Percentiles rank a stretch among this genome's conserved stretches.
phyloP scores from a whole-genome alignment of 345 rosid genomes.

The Erysimum cheiranthoides region DNA sequence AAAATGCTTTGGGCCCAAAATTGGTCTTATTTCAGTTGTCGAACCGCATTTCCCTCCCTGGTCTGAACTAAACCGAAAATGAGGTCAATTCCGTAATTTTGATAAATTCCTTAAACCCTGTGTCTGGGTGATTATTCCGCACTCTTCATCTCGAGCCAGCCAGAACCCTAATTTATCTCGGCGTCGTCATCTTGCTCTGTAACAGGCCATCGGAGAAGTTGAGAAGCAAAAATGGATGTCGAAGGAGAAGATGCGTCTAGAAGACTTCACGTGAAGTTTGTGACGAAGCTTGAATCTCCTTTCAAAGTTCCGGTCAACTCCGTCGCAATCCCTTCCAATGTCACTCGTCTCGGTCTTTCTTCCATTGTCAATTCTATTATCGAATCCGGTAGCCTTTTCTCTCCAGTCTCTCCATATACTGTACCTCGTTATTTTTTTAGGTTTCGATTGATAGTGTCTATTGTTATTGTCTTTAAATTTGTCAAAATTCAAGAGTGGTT shows the following conservation, averaged over 20 bases:
- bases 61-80: not conserved
- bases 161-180: conserved; percentile 41
- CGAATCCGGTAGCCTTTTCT: conserved; percentile 48
- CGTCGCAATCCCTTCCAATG: conserved; percentile 77
- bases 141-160: not conserved
- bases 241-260: conserved; percentile 55
- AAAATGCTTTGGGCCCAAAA: conserved; percentile 4
- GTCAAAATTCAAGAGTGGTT: not conserved
- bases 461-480: not conserved
- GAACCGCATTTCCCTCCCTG: not conserved
- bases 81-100: conserved; percentile 15
- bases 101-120: conserved; percentile 30
- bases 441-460: not conserved
- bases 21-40: not conserved
- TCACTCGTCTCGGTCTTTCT: conserved; percentile 91
- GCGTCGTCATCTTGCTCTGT: conserved; percentile 23
- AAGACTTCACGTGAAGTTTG: conserved; percentile 79
- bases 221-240: conserved; percentile 43
- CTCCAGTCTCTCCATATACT: not conserved
- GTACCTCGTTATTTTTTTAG: not conserved
- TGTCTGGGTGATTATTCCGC: not conserved
- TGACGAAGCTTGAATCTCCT: conserved; percentile 75
- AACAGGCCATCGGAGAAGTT: conserved; percentile 9
- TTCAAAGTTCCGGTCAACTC: conserved; percentile 61
- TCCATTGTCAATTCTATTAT: conserved; percentile 72